Conservation (phyloP, 2,329 filamentous ascomycete species). For the Trichophyton benhamiae region DNA sequence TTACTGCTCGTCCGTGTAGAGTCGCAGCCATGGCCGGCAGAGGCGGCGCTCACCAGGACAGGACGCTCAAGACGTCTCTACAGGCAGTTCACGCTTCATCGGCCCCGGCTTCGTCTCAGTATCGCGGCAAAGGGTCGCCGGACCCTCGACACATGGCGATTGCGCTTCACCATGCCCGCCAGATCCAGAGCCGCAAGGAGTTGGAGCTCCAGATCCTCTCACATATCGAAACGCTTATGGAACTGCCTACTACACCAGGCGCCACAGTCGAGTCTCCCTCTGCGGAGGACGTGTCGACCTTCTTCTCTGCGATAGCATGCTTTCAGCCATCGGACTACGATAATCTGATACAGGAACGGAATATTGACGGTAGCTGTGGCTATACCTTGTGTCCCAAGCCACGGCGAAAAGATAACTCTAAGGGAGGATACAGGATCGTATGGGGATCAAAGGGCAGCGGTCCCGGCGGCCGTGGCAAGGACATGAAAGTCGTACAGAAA, state of each 20-base stretch:
- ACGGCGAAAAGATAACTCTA: conserved; percentile 44
- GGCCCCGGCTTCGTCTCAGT: conserved; percentile 24
- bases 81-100: conserved; percentile 31
- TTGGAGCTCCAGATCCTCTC: conserved; percentile 62
- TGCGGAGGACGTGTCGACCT: conserved; percentile 48
- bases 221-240: conserved; percentile 58
- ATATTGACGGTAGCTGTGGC: conserved; percentile 68
- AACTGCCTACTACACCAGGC: conserved; percentile 42
- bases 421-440: conserved; percentile 57
- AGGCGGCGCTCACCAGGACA: conserved; percentile 26
- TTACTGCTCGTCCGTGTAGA: background rate
- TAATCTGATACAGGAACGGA: conserved; percentile 75
- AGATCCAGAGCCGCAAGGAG: conserved; percentile 71
- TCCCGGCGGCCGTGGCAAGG: conserved; percentile 37
- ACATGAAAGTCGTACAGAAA: conserved; percentile 53
- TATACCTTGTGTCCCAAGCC: conserved; percentile 64
- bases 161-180: conserved; percentile 68
- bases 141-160: conserved; percentile 43
- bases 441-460: conserved; percentile 40
- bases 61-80: conserved; percentile 51
- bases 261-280: conserved; percentile 43
- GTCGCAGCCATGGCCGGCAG: background rate
- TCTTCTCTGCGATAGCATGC: conserved; percentile 53
- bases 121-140: conserved; percentile 17
- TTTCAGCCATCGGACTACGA: conserved; percentile 89